Evolutionary conservation across 2,329 filamentous ascomycete genomes (phyloP), one percentile per base, ranked within the genome.

Genomic region (Biscogniauxia sp.): DNA sequence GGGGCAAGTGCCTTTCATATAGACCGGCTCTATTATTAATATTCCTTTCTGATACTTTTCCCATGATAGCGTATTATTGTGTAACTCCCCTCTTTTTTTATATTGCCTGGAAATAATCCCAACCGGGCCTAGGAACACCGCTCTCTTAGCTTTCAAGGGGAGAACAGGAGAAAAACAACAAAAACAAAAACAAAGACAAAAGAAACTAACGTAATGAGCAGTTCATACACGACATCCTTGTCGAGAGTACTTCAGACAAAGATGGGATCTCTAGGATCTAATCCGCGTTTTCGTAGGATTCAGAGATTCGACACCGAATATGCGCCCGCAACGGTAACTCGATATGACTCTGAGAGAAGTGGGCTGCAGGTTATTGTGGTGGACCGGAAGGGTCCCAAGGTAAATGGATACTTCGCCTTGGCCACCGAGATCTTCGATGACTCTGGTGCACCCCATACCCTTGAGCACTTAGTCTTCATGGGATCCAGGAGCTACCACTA

Each of bases 371-470:
- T 97, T 37, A 88, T 97, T 50, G 91, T 97, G 55, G 92, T 96
- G 68, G 91, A 98, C 74, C 89, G 93, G 68, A 88, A 95, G 73
- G 94, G 95, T 0, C 95, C 95, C n/a, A 98, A 97, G 76, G 85
- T 97, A 63, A 90, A 91, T 68, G 95, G 95, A 37, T 97, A 96
- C 77, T 99, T 99, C 76, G 90, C 93, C 37, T 84, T 99, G 57
- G 95, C 95, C 37, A 99, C 95, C 2, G 95, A 99, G 77, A 98
- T 99, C 69, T 90, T 96, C 70, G 95, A 99, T 78, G 93, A 99
- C 75, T 98, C 94, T 11, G 95, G 95, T 50, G 91, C 95, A 15
- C 95, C 91, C 5, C 91, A 94, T 72, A 93, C 91, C 0, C 81
- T 94, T n/a, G 90, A 94, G 76, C 90, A 93, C 74, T 78, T 94